Evolutionary conservation across 1,284 basidiomycete species (phyloP).

Genomic region (Thecaphora thlaspeos): DNA sequence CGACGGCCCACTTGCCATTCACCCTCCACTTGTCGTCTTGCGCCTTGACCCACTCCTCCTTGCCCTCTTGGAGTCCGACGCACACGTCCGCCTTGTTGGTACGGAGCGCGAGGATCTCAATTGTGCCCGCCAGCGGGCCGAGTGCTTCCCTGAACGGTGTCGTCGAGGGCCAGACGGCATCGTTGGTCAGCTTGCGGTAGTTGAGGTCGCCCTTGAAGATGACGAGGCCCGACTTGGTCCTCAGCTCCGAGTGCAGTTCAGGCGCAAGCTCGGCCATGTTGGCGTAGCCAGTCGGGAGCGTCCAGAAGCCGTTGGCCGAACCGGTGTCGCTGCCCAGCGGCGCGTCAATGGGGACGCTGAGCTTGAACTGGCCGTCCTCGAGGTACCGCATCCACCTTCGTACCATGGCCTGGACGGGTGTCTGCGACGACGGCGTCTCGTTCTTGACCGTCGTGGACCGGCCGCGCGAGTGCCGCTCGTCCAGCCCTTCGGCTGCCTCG

Average conservation of each 20-base stretch:
- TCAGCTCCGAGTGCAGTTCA: conserved; percentile 65
- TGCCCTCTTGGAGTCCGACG: conserved; percentile 45
- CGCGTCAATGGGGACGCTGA: conserved; percentile 70
- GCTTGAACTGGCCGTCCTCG: conserved; percentile 69
- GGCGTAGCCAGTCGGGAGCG: conserved; percentile 37
- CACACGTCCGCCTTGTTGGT: conserved; percentile 86
- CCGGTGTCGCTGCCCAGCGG: conserved; percentile 63
- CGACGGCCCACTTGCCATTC: conserved; percentile 50
- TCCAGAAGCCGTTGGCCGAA: conserved; percentile 47
- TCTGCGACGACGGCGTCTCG: conserved; percentile 32
- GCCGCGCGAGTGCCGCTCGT: conserved; percentile 25
- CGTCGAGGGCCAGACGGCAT: conserved; percentile 81
- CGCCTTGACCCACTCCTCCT: conserved; percentile 29
- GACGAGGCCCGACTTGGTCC: conserved; percentile 68
- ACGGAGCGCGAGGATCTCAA: conserved; percentile 78
- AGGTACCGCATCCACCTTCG: conserved; percentile 74
- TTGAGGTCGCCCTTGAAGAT: conserved; percentile 91
- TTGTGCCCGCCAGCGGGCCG: conserved; percentile 70
- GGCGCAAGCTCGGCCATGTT: conserved; percentile 61
- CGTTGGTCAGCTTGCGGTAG: conserved; percentile 74
- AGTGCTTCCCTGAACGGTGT: conserved; percentile 77
- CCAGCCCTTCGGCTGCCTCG: background rate
- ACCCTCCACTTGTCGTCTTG: conserved; percentile 49
- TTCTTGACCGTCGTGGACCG: conserved; percentile 32
- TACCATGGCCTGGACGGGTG: conserved; percentile 66